Percentiles rank a stretch among this genome's conserved stretches.
These are phyloP conservation scores for Podosphaera xanthii DNA, from an alignment of 2,329 filamentous ascomycete species.

Conservation along the genomic window DNA sequence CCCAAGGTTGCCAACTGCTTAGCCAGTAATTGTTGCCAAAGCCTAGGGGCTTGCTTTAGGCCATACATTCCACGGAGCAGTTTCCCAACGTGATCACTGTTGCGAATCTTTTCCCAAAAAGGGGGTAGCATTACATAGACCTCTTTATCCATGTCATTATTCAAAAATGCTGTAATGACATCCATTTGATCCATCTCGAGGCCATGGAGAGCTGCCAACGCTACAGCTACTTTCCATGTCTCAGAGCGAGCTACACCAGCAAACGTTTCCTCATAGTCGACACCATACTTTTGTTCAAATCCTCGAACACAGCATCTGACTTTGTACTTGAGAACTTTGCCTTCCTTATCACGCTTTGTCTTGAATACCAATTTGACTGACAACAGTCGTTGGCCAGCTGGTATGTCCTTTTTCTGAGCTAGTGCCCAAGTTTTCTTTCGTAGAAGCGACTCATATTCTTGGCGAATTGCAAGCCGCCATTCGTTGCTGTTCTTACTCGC, in stretches of 20 bases:
- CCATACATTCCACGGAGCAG: background rate
- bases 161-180: too few relatives aligned
- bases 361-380: constrained; percentile 1
- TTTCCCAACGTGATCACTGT: too few relatives aligned
- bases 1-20: background rate
- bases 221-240: too few relatives aligned
- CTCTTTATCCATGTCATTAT: too few relatives aligned
- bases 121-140: too few relatives aligned
- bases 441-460: background rate
- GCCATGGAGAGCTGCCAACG: too few relatives aligned
- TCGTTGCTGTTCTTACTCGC: background rate
- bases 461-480: background rate
- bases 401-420: background rate
- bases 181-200: too few relatives aligned
- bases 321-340: background rate
- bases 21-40: background rate
- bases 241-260: background rate
- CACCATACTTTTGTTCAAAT: background rate
- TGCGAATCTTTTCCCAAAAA: too few relatives aligned
- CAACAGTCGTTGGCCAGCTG: background rate
- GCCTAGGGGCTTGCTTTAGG: background rate
- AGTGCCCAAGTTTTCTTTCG: background rate
- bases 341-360: constrained; percentile 1
- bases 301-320: background rate
- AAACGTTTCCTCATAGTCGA: background rate